A percentile compares a stretch with the other conserved stretches of the same genome.
phyloP scores from a whole-genome alignment of 2,329 filamentous ascomycete genomes.

The Beauveria scarabaeidicola region DNA sequence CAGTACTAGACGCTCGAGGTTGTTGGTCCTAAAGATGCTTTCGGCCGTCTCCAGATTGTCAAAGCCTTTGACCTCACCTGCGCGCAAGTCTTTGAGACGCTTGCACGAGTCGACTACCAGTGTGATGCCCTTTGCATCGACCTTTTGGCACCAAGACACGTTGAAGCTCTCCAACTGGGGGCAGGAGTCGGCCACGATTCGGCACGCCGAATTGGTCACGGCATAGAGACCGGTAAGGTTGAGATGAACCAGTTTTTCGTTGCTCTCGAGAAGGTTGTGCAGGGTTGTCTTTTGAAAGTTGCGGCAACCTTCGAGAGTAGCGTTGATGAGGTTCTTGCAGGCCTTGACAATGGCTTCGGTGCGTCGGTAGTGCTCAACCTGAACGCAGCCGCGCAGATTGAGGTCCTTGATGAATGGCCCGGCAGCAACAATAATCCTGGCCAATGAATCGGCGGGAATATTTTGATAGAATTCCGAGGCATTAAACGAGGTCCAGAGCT shows the following conservation, averaged over 20 bases:
- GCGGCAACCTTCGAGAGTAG: slow-evolving; percentile 81
- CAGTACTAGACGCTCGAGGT: slow-evolving; percentile 71
- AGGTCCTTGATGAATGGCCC: slow-evolving; percentile 87
- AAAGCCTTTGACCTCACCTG: slow-evolving; percentile 74
- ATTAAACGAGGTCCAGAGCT: slow-evolving; percentile 82
- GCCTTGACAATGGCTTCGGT: slow-evolving; percentile 70
- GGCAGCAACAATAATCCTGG: slow-evolving; percentile 74
- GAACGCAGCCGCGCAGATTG: slow-evolving; percentile 84
- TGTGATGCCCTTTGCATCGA: slow-evolving; percentile 69
- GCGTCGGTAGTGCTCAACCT: slow-evolving; percentile 73
- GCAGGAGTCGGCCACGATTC: slow-evolving; percentile 74
- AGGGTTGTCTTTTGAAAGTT: slow-evolving; percentile 74
- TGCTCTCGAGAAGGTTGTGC: slow-evolving; percentile 65
- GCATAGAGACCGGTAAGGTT: slow-evolving; percentile 76
- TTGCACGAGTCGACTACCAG: slow-evolving; percentile 65
- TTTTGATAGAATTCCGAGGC: slow-evolving; percentile 78
- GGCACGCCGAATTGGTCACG: slow-evolving; percentile 77
- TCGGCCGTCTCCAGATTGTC: slow-evolving; percentile 63
- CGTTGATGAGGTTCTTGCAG: slow-evolving; percentile 79
- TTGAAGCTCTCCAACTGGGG: slow-evolving; percentile 76
- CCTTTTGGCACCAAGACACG: slow-evolving; percentile 84
- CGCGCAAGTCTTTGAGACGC: slow-evolving; percentile 68
- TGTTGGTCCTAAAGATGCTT: slow-evolving; percentile 71
- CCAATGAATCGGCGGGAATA: slow-evolving; percentile 74
- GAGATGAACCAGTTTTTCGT: slow-evolving; percentile 69